Percentiles rank a stretch among this genome's conserved stretches.
Conservation (phyloP, 163 green algal genomes). For the Coccomyxa subellipsoidea region DNA sequence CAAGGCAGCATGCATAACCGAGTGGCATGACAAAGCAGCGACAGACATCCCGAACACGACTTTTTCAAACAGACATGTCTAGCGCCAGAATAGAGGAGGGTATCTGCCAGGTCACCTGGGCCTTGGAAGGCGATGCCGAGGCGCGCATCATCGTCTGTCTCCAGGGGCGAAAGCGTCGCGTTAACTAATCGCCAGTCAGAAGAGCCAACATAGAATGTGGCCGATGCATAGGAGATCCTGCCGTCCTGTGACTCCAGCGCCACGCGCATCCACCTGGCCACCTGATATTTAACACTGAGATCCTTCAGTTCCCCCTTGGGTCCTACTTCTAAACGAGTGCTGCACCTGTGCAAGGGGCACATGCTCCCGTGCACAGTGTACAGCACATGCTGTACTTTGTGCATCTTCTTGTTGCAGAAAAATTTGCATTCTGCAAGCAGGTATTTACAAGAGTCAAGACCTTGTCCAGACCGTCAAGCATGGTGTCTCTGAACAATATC, state of each 20-base stretch:
- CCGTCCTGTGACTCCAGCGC: constrained; percentile 14
- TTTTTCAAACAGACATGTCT: no score
- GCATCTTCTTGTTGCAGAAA: background rate
- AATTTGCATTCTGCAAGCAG: background rate
- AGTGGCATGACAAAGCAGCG: no score
- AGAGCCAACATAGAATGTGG: constrained; percentile 13
- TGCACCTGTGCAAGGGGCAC: background rate
- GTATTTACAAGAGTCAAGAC: background rate
- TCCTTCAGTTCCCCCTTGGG: background rate
- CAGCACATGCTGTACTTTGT: background rate
- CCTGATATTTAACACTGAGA: background rate
- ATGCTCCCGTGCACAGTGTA: background rate
- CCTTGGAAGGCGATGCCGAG: constrained; percentile 28
- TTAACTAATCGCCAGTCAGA: constrained; percentile 15
- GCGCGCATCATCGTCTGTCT: constrained; percentile 18
- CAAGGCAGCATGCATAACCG: background rate
- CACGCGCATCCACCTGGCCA: background rate
- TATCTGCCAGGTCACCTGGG: no score
- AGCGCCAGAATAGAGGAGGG: no score
- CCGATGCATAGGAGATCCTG: constrained; percentile 15
- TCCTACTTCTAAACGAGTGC: background rate
- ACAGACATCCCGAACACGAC: no score
- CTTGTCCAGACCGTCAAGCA: no score
- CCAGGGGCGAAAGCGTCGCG: constrained; percentile 20
- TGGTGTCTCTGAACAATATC: no score